Base-by-base conservation (phyloP, 2,329 filamentous ascomycete genomes). In the Trichoderma gracile region DNA sequence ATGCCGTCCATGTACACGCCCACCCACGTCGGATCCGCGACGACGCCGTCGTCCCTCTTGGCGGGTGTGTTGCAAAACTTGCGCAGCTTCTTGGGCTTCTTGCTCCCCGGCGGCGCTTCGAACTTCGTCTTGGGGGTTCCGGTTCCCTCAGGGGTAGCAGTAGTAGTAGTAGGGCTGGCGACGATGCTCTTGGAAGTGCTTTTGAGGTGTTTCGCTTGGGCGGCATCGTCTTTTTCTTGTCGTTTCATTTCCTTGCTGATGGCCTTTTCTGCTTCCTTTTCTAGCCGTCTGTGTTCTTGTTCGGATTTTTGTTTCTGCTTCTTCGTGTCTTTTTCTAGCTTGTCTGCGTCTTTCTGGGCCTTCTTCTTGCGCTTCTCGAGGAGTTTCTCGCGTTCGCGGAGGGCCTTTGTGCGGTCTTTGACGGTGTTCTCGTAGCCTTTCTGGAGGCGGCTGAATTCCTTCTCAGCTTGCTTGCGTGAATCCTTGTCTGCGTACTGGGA, bases 31-130 rank as follows among this genome's bases (percentile, higher is more conserved):
- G 84, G 78, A 73, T 96, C 92, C 49, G 81, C 78, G 66, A 81
- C 78, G 66, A 81, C 78, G 7, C 86, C 87, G 59, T 81, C 87
- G 58, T 81, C 74, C 12, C 75, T 78, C 64, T 80, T 80, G 21
- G 80, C 76, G 0, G 90, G 92, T 3, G 94, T 77, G 69, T 88
- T 86, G 77, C 92, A 95, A 75, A 97, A 97, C 71, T 91, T 94
- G 65, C 86, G 84, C 57, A 89, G 82, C 70, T 88, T 89, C 70
- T 76, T 78, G 15, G 74, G 71, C 66, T 77, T 76, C 23, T 27
- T 27, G 4, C 25, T 27, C 25, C 25, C 25, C 25, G 25, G 25
- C n/a, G 21, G 14, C 27, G 27, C 40, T 54, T 54, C 52, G 12
- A 30, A 3, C 23, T 69, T 40, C 17, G 71, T 63, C 46, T 71